Conservation (phyloP, 2,329 filamentous ascomycete species). For the Epichloe sibirici region DNA sequence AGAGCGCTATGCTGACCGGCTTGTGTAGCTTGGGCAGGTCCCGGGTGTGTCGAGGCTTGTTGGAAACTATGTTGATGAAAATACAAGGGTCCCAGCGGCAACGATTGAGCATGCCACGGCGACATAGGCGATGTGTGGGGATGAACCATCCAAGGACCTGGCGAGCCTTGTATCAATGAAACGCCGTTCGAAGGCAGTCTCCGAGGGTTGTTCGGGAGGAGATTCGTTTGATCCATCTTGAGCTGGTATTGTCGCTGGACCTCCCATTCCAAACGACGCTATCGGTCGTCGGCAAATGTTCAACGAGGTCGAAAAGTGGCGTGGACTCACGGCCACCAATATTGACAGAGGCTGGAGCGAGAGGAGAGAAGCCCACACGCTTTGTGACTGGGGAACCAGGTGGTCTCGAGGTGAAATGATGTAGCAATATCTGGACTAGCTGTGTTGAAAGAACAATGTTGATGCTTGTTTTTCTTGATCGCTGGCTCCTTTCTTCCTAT, state of each 20-base stretch:
- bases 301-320: not conserved
- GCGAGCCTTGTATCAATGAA: conserved; percentile 14
- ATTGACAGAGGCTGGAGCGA: not conserved
- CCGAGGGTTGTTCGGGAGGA: conserved; percentile 12
- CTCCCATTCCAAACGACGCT: not conserved
- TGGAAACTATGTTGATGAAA: not conserved
- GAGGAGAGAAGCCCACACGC: not conserved
- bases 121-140: conserved; percentile 11
- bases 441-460: not conserved
- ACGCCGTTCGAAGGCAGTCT: conserved; percentile 15
- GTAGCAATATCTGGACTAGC: conserved; percentile 2
- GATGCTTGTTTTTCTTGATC: not conserved
- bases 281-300: not conserved
- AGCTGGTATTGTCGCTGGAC: not conserved
- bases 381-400: not conserved
- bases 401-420: not conserved
- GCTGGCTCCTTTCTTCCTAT: not conserved
- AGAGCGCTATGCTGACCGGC: conserved; percentile 1
- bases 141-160: conserved; percentile 14
- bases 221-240: conserved; percentile 18
- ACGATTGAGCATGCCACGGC: conserved; percentile 12
- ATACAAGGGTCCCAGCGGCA: not conserved
- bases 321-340: not conserved
- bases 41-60: not conserved
- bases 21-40: not conserved